Percentiles rank a stretch among this genome's conserved stretches.
Conservation (phyloP, 2,329 filamentous ascomycete species). For the Fusarium cicatricum region DNA sequence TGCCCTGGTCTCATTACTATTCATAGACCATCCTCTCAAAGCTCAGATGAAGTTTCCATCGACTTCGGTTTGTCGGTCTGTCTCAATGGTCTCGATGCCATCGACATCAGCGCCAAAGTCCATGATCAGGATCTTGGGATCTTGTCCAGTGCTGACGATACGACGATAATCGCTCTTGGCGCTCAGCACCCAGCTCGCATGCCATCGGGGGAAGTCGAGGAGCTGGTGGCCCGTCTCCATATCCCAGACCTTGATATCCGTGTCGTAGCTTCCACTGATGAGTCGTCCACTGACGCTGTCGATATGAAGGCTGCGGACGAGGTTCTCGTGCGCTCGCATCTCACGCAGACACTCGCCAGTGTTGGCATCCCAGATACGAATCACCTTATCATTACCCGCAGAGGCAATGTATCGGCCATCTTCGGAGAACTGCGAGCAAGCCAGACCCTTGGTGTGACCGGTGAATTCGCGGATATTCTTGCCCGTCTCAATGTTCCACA, state of each 20-base stretch:
- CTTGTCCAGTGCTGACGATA: slow-evolving; percentile 94
- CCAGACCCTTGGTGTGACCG: slow-evolving; percentile 90
- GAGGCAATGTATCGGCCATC: slow-evolving; percentile 94
- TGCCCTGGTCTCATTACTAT: slow-evolving; percentile 16
- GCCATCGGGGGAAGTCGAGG: slow-evolving; percentile 92
- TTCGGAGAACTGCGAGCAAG: slow-evolving; percentile 95
- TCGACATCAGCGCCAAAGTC: slow-evolving; percentile 79
- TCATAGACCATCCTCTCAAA: background rate
- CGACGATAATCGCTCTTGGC: slow-evolving; percentile 96
- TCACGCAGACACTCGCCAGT: slow-evolving; percentile 84
- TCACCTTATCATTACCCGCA: slow-evolving; percentile 93
- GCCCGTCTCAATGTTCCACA: slow-evolving; percentile 94
- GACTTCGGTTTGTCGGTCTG: slow-evolving; percentile 35
- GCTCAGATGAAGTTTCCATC: slow-evolving; percentile 41
- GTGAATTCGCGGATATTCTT: slow-evolving; percentile 89
- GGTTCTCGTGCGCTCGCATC: slow-evolving; percentile 81
- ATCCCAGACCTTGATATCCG: slow-evolving; percentile 94
- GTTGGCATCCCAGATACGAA: slow-evolving; percentile 94
- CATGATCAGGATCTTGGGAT: slow-evolving; percentile 90
- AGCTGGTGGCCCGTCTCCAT: slow-evolving; percentile 80
- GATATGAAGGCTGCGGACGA: slow-evolving; percentile 90
- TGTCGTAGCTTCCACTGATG: slow-evolving; percentile 92
- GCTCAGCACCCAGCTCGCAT: slow-evolving; percentile 94
- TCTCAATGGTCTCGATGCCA: slow-evolving; percentile 67
- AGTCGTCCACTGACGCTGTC: slow-evolving; percentile 87